phyloP scores from a whole-genome alignment of 192 early-diverging fungal genomes.

The Backusella parvicylindrica region DNA sequence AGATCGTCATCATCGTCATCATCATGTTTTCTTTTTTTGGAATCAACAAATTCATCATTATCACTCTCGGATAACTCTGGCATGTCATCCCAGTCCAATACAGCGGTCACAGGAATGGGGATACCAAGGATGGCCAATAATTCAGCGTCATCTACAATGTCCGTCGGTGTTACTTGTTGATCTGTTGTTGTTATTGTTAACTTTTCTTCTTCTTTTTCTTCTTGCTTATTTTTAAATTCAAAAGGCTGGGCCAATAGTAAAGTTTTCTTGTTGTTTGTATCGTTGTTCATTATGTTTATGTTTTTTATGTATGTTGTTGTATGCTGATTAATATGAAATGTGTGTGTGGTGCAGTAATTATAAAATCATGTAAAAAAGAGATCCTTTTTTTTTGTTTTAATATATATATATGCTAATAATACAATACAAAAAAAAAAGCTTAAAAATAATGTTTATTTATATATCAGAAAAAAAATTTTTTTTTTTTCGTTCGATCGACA shows the following conservation, averaged over 20 bases:
- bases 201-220: background rate
- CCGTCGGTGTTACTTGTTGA: conserved; percentile 6
- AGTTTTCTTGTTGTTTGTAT: background rate
- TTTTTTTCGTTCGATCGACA: background rate
- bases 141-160: conserved; percentile 18
- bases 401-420: background rate
- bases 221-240: background rate
- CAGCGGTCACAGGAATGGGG: background rate
- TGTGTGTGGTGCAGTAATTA: background rate
- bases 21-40: conserved; percentile 1
- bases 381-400: background rate
- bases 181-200: background rate
- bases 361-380: background rate
- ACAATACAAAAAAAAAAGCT: background rate
- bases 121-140: conserved; percentile 22
- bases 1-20: conserved; percentile 20
- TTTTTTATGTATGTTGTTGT: background rate
- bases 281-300: background rate
- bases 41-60: conserved; percentile 7
- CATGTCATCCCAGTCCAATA: conserved; percentile 24
- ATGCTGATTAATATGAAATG: background rate
- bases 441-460: conserved; percentile 2
- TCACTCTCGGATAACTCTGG: conserved; percentile 21
- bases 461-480: background rate
- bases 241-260: background rate